Evolutionary conservation across 2,329 filamentous ascomycete species (phyloP), one percentile per base, ranked within the genome.

Genomic region (Talaromyces verruculosus): DNA sequence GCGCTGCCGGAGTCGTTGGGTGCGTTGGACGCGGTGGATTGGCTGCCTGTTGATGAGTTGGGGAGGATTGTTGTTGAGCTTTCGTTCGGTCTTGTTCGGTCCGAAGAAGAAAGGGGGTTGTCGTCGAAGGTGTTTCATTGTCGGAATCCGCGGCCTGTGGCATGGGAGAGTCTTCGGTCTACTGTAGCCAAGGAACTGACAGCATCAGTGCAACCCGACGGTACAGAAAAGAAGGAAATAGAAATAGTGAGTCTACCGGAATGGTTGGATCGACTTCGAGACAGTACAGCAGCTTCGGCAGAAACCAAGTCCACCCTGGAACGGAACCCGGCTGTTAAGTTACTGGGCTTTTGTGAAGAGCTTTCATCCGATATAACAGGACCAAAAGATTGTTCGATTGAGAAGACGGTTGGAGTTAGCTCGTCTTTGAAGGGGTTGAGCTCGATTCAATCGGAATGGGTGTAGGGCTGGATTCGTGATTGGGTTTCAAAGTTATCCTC

Each of bases 281-380:
- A 13, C 1, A 41, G 22, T 7, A 10, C 53, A 57, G 30, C 53
- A 57, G n/a, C 11, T 4, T 28, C 13, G 28, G 13, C 15, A 43
- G 45, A 28, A 28, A 49, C 19, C 4, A n/a, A 49, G 11, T 25
- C 59, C 15, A 19, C 35, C n/a, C 22, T 47, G 39, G 25, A 61
- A 41, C 39, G 22, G 19, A 63, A 63, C 22, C 61, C 47, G 25
- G 61, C 45, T 22, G 45, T 63, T 13, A 63, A 63, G 25, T 19
- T 63, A 7, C 13, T 63, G 5, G 47, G 55, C 3, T 63, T 63
- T 39, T 63, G 33, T 41, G 28, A 63, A 39, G 28, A 61, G 30
- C 39, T 61, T 19, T 10, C 28, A 22, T 41, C 39, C 19, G 43
- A 33, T 49, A 6, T 3, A 7, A 13, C 45, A 1, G 25, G 30